Evolutionary conservation across 2,329 filamentous ascomycete genomes (phyloP), one percentile per base, ranked within the genome.

Genomic region (Fusarium chaquense): DNA sequence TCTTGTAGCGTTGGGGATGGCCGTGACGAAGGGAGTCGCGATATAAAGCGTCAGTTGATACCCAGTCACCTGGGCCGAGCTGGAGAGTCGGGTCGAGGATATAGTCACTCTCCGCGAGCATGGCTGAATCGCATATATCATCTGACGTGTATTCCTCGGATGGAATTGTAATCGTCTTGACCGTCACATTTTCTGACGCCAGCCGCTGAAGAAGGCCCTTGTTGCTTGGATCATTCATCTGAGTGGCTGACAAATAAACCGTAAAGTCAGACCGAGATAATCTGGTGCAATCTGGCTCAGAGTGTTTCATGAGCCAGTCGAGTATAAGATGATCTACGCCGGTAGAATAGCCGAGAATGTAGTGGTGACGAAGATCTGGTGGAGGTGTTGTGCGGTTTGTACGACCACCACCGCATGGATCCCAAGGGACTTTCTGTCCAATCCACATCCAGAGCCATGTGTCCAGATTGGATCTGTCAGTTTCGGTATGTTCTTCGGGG

Each of bases 91-190:
- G 24, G 11, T 65, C 62, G 8, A 65, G n/a, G 6, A 41, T 26
- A 12, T 65, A 65, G 2, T 65, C 62, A 12, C 62, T 65, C 10
- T 20, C 8, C 0, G 45, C 28, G 0, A 65, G 32, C 60, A 65
- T 58, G 3, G 12, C 52, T 10, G 51, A 32, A 3, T 64, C 62
- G 1, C 60, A 65, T 2, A 46, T 18, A 2, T 51, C 38, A 6
- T 64, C 28, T 2, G 60, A 36, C 2, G 16, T 2, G 6, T 36
- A 59, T 0, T 65, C 28, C 1, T 1, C 5, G 0, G 51, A 30
- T 1, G 35, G 33, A 4, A 4, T 1, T 12, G 18, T 10, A 0
- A 45, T 18, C 1, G 15, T 4, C 1, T 12, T 35, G 22, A 50
- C 0, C 1, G 9, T 22, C 1, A 58, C 61, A 2, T 12, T 28